These are phyloP conservation scores for Calycina herbarum DNA, from an alignment of 2,329 filamentous ascomycete species.

Conservation along the genomic window DNA sequence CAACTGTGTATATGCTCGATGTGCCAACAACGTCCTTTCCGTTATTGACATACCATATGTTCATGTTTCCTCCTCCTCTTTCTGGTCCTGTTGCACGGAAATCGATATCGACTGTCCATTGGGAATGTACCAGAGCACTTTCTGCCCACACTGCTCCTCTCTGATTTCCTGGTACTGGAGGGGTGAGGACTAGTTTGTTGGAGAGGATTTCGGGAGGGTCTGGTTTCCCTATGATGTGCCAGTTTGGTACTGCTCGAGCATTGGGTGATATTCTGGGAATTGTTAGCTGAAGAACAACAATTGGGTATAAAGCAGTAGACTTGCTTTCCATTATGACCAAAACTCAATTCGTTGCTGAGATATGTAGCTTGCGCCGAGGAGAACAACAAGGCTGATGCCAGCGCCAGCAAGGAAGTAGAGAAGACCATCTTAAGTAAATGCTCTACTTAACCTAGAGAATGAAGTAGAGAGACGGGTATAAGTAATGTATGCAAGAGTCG, in stretches of 20 bases:
- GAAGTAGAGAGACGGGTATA: slow-evolving; percentile 2
- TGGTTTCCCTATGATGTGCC: slow-evolving; percentile 44
- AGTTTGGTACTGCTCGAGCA: slow-evolving; percentile 34
- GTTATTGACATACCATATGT: slow-evolving; percentile 84
- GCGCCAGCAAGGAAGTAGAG: slow-evolving; percentile 23
- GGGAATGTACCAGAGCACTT: slow-evolving; percentile 56
- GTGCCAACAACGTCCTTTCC: slow-evolving; percentile 65
- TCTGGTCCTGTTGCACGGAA: slow-evolving; percentile 88
- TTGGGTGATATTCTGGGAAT: slow-evolving; percentile 36
- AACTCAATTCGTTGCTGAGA: slow-evolving; percentile 40
- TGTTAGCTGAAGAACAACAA: slow-evolving; percentile 15
- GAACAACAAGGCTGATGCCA: slow-evolving; percentile 31
- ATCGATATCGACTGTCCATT: slow-evolving; percentile 82
- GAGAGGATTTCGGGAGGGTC: slow-evolving; percentile 67
- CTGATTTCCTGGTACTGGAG: slow-evolving; percentile 80
- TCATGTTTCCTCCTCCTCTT: slow-evolving; percentile 81
- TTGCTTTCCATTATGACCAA: slow-evolving; percentile 46
- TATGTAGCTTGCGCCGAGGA: slow-evolving; percentile 35
- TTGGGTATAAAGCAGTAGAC: slow-evolving; percentile 10
- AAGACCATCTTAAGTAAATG: slow-evolving; percentile 26
- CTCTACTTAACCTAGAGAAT: slow-evolving; percentile 16
- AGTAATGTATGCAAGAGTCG: slow-evolving; percentile 11
- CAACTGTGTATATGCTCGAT: slow-evolving; percentile 80
- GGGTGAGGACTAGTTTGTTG: slow-evolving; percentile 89
- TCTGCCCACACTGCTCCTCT: slow-evolving; percentile 83